A percentile compares a stretch with the other conserved stretches of the same genome.
These are phyloP conservation scores for Backusella westeae DNA, from an alignment of 192 early-diverging fungal genomes.

Conservation along the genomic window DNA sequence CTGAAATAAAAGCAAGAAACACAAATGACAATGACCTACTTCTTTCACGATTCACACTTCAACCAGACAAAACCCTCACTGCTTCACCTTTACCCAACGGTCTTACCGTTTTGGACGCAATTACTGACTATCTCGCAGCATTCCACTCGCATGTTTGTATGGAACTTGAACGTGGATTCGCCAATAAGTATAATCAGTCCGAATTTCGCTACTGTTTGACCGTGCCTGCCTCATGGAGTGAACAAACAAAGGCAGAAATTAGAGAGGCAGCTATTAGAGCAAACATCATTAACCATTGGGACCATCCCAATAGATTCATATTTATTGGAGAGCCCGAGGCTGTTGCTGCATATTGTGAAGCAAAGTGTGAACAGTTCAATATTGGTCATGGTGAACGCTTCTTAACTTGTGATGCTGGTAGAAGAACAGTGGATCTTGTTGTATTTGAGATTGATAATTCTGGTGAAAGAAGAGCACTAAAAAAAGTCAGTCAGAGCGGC, in stretches of 20 bases:
- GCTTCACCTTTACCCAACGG: conserved; percentile 36
- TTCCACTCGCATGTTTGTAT: conserved; percentile 40
- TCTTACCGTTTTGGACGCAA: conserved; percentile 37
- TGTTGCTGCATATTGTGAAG: conserved; percentile 47
- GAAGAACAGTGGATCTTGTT: conserved; percentile 48
- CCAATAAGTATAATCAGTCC: conserved; percentile 37
- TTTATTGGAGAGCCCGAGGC: conserved; percentile 40
- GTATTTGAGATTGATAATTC: conserved; percentile 44
- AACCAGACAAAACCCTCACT: conserved; percentile 37
- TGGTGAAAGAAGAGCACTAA: conserved; percentile 26
- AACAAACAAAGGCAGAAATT: conserved; percentile 46
- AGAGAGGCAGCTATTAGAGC: conserved; percentile 49
- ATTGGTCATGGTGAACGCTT: conserved; percentile 41
- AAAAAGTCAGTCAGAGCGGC: conserved; percentile 41
- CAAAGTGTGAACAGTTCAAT: conserved; percentile 41
- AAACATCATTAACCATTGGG: conserved; percentile 43
- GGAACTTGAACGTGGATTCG: conserved; percentile 40
- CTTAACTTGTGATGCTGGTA: conserved; percentile 48
- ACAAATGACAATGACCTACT: conserved; percentile 35
- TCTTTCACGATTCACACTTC: conserved; percentile 40
- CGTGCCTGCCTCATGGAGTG: conserved; percentile 51
- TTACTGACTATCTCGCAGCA: conserved; percentile 42
- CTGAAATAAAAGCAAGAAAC: conserved; percentile 31
- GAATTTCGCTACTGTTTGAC: conserved; percentile 47
- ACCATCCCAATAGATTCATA: conserved; percentile 45